A percentile compares a stretch with the other conserved stretches of the same genome.
Evolutionary conservation across 2,329 filamentous ascomycete genomes (phyloP).

Genomic region (Talaromyces sp.): DNA sequence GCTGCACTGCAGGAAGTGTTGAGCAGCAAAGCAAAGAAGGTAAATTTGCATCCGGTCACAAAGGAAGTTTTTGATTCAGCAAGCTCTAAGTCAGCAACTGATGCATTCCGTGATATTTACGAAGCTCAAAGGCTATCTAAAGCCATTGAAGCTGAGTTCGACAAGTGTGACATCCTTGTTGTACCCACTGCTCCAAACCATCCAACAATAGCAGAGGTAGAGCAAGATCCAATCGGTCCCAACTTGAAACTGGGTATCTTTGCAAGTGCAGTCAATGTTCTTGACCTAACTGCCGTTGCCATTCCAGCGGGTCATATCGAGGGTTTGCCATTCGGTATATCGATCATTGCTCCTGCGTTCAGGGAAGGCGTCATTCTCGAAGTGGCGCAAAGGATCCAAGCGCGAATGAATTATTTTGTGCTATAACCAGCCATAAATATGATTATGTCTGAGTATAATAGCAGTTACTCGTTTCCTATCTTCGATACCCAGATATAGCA

Average conservation of each 20-base stretch:
- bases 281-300: slow-evolving; percentile 45
- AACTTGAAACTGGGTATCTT: slow-evolving; percentile 56
- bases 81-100: slow-evolving; percentile 34
- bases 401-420: background rate
- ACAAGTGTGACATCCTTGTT: slow-evolving; percentile 42
- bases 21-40: slow-evolving; percentile 31
- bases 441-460: background rate
- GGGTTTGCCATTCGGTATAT: slow-evolving; percentile 25
- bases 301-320: slow-evolving; percentile 45
- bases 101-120: slow-evolving; percentile 50
- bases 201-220: slow-evolving; percentile 51
- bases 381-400: slow-evolving; percentile 13
- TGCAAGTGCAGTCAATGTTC: slow-evolving; percentile 60
- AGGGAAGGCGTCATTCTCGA: slow-evolving; percentile 14
- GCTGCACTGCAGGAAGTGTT: slow-evolving; percentile 43
- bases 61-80: slow-evolving; percentile 37
- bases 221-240: slow-evolving; percentile 50
- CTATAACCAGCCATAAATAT: background rate
- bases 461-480: too few relatives aligned
- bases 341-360: slow-evolving; percentile 14
- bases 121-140: slow-evolving; percentile 37
- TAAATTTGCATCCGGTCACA: slow-evolving; percentile 8
- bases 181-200: slow-evolving; percentile 57
- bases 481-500: too few relatives aligned
- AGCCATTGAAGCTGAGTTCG: slow-evolving; percentile 30